These are phyloP conservation scores for Knufia fluminis DNA, from an alignment of 2,329 filamentous ascomycete species.

Conservation along the genomic window DNA sequence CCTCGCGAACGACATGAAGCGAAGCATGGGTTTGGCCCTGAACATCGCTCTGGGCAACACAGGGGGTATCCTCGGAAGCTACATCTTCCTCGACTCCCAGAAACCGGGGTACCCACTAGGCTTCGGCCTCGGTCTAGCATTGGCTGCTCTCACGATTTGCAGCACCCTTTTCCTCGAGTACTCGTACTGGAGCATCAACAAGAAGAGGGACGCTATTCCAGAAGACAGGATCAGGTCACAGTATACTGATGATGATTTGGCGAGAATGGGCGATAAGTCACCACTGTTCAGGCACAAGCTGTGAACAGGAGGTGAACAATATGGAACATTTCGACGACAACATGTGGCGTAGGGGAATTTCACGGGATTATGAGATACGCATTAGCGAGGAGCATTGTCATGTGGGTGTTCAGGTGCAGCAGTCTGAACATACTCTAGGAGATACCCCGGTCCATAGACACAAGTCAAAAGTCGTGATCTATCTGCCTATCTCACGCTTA, in stretches of 20 bases:
- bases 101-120: conserved; percentile 29
- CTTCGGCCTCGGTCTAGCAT: conserved; percentile 29
- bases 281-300: conserved; percentile 1
- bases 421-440: too few species aligned
- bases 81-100: conserved; percentile 29
- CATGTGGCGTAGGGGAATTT: too few species aligned
- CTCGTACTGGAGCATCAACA: conserved; percentile 12
- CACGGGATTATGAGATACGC: too few species aligned
- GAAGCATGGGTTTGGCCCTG: conserved; percentile 24
- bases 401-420: too few species aligned
- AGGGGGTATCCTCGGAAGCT: conserved; percentile 29
- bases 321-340: too few species aligned
- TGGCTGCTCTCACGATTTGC: conserved; percentile 28
- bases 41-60: conserved; percentile 27
- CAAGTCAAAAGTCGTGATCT: too few species aligned
- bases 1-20: conserved; percentile 25
- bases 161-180: conserved; percentile 26
- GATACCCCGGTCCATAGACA: too few species aligned
- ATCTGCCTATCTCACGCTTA: too few species aligned
- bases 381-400: too few species aligned
- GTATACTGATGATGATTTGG: conserved; percentile 14
- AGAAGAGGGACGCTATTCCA: conserved; percentile 6
- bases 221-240: conserved; percentile 11
- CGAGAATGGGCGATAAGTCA: conserved; percentile 13
- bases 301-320: neutral